Percentiles rank a stretch among this genome's conserved stretches.
These are phyloP conservation scores for Tanacetum coccineum DNA, from an alignment of 129 eudicot species.

Conservation along the genomic window DNA sequence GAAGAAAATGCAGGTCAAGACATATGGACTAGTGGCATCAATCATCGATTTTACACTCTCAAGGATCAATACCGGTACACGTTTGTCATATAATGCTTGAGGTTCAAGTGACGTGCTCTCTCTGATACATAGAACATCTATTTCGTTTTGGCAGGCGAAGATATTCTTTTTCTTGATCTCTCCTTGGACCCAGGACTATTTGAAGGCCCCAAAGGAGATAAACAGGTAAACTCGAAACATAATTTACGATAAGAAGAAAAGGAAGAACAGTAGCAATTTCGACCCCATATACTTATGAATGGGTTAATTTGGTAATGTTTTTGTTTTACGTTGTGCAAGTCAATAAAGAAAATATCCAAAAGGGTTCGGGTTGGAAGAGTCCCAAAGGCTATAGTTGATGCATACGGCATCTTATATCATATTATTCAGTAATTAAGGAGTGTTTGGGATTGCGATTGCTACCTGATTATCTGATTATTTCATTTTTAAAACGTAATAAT, in stretches of 20 bases:
- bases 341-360: no score
- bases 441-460: no score
- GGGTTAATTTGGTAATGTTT: no score
- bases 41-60: constrained; percentile 96
- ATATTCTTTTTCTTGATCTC: constrained; percentile 76
- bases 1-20: constrained; percentile 45
- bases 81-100: neutral
- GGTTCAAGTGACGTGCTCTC: constrained; percentile 3
- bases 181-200: constrained; percentile 82
- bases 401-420: no score
- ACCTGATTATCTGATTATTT: no score
- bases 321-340: no score
- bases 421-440: no score
- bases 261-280: no score
- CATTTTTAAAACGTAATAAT: no score
- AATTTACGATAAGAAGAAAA: neutral
- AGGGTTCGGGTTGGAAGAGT: no score
- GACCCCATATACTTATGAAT: no score
- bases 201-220: constrained; percentile 91
- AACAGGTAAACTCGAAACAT: constrained; percentile 50
- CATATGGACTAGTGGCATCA: constrained; percentile 66
- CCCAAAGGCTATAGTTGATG: no score
- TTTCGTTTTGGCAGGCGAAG: constrained; percentile 60
- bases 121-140: constrained; percentile 1
- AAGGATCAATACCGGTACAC: constrained; percentile 79